Conservation (phyloP, 2,329 filamentous ascomycete genomes). For the Ceratocystis cacaofunesta region DNA sequence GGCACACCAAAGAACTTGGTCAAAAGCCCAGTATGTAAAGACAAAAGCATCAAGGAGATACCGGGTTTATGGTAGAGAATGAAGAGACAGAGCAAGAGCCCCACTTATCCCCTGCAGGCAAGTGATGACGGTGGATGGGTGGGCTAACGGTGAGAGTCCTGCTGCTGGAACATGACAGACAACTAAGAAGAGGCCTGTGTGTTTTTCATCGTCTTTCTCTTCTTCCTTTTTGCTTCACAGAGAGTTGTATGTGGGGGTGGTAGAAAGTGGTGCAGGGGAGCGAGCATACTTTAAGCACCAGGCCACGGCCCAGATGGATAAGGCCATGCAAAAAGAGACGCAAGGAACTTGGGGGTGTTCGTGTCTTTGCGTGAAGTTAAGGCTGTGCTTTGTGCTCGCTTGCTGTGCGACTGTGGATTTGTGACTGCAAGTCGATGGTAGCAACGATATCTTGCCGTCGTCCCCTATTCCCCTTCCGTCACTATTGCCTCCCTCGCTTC, state of each 20-base stretch:
- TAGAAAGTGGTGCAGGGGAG: background rate
- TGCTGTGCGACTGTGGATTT: background rate
- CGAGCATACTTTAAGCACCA: background rate
- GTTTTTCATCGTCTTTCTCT: background rate
- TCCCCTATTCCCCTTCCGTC: no score
- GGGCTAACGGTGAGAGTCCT: background rate
- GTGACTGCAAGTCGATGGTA: background rate
- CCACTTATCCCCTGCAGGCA: background rate
- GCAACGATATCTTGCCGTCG: no score
- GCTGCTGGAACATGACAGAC: background rate
- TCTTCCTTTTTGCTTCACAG: background rate
- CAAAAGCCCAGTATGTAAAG: no score
- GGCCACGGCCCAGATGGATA: background rate
- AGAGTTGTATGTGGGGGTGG: background rate
- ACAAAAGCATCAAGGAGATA: background rate
- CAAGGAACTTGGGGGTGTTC: background rate
- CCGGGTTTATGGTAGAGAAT: background rate
- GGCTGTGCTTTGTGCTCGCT: background rate
- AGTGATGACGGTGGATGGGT: background rate
- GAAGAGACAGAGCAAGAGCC: background rate
- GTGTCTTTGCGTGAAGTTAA: background rate
- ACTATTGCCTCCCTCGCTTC: no score
- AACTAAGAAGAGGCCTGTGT: background rate
- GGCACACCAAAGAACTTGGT: background rate
- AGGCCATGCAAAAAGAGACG: background rate